These are phyloP conservation scores for Neostapfia colusana DNA, from an alignment of 176 grass and related monocot genomes.

Conservation along the genomic window DNA sequence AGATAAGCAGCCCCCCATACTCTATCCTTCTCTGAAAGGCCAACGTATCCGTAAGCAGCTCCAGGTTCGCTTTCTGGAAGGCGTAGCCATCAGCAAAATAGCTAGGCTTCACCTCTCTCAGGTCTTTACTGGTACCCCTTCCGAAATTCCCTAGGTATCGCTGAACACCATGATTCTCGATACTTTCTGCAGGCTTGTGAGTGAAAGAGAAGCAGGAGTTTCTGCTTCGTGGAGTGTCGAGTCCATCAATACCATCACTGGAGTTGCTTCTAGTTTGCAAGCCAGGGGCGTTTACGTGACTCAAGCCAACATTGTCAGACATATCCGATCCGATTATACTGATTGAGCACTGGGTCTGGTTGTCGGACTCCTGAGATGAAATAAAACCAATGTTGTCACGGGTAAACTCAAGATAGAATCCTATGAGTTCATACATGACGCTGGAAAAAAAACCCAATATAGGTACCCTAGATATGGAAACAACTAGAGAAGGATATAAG, in stretches of 20 bases:
- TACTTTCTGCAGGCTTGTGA: constrained; percentile 21
- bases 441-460: neutral
- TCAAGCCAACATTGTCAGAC: constrained; percentile 19
- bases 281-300: neutral
- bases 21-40: constrained; percentile 46
- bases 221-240: constrained; percentile 42
- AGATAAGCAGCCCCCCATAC: constrained; percentile 55
- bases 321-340: constrained; percentile 53
- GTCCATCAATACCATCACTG: constrained; percentile 26
- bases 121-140: constrained; percentile 36
- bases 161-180: constrained; percentile 25
- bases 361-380: constrained; percentile 45
- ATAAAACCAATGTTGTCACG: neutral
- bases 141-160: constrained; percentile 49
- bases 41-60: constrained; percentile 32
- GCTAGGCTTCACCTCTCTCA: constrained; percentile 23
- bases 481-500: constrained; percentile 6
- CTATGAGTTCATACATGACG: neutral
- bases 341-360: constrained; percentile 57
- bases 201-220: constrained; percentile 50
- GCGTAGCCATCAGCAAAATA: constrained; percentile 57
- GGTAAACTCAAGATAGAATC: neutral
- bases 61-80: constrained; percentile 19
- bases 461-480: constrained; percentile 1
- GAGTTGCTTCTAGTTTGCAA: constrained; percentile 35